Evolutionary conservation across 1,284 basidiomycete genomes (phyloP).

Genomic region (Boletus sp.): DNA sequence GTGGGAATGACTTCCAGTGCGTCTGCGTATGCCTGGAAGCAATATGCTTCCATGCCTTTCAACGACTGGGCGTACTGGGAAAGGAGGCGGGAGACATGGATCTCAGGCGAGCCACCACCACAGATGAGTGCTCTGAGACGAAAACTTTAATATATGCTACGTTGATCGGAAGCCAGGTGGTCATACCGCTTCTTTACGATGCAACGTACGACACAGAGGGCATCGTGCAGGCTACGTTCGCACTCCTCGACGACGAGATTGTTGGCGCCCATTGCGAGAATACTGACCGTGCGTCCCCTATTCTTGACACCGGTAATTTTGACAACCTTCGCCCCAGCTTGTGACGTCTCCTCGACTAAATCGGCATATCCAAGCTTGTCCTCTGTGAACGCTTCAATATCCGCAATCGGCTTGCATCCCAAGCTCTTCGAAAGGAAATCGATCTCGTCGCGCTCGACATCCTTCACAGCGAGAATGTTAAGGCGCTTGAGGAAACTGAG

Average conservation of each 20-base stretch:
- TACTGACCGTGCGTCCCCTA: constrained; percentile 90
- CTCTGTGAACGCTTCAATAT: constrained; percentile 98
- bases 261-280: constrained; percentile 95
- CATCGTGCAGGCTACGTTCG: constrained; percentile 96
- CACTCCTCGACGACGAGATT: constrained; percentile 94
- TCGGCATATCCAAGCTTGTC: constrained; percentile 98
- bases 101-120: constrained; percentile 97
- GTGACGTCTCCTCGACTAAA: constrained; percentile 87
- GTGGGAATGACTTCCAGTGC: constrained; percentile 98
- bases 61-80: constrained; percentile 91
- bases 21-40: constrained; percentile 98
- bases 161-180: background rate
- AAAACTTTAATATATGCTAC: constrained; percentile 7
- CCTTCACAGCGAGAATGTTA: constrained; percentile 96
- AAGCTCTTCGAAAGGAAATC: constrained; percentile 95
- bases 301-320: constrained; percentile 95
- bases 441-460: constrained; percentile 98
- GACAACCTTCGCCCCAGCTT: constrained; percentile 88
- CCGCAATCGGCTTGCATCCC: constrained; percentile 94
- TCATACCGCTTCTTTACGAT: constrained; percentile 90
- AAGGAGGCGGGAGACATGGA: constrained; percentile 92
- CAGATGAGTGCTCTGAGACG: constrained; percentile 82
- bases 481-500: constrained; percentile 97
- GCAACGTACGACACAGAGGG: constrained; percentile 96
- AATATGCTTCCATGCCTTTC: constrained; percentile 98